Evolutionary conservation across 2,329 filamentous ascomycete genomes (phyloP).

Genomic region (Cladophialophora carrionii): DNA sequence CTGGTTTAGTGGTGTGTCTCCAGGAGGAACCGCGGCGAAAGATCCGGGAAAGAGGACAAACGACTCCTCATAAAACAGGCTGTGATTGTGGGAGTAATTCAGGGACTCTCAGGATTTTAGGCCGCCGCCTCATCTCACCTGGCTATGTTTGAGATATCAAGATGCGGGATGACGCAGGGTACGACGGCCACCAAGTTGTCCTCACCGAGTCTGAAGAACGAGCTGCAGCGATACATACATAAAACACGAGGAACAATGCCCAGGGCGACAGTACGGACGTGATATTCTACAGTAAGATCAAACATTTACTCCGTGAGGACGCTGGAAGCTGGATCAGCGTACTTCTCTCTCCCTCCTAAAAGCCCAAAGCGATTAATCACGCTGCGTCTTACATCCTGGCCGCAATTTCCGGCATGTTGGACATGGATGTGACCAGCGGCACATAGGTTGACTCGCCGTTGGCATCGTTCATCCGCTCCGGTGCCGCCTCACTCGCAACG

Average conservation of each 20-base stretch:
- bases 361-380: not conserved
- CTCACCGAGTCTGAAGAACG: not conserved
- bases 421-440: not conserved
- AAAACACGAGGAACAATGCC: not conserved
- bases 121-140: too few relatives aligned
- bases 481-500: conserved; percentile 13
- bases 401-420: conserved; percentile 9
- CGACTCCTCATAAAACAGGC: not conserved
- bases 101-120: not conserved
- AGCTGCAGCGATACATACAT: not conserved
- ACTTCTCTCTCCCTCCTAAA: not conserved
- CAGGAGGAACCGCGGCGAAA: too few relatives aligned
- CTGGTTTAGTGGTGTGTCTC: not conserved
- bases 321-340: not conserved
- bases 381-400: conserved; percentile 10
- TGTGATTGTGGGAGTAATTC: too few relatives aligned
- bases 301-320: not conserved
- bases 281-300: not conserved
- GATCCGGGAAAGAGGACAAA: not conserved
- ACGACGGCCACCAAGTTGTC: not conserved
- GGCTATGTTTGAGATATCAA: not conserved
- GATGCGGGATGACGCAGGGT: not conserved
- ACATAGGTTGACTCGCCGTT: not conserved
- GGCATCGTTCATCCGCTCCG: not conserved
- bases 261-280: not conserved